phyloP scores from a whole-genome alignment of 75 land plant genomes.

The Sequoiadendron giganteum region DNA sequence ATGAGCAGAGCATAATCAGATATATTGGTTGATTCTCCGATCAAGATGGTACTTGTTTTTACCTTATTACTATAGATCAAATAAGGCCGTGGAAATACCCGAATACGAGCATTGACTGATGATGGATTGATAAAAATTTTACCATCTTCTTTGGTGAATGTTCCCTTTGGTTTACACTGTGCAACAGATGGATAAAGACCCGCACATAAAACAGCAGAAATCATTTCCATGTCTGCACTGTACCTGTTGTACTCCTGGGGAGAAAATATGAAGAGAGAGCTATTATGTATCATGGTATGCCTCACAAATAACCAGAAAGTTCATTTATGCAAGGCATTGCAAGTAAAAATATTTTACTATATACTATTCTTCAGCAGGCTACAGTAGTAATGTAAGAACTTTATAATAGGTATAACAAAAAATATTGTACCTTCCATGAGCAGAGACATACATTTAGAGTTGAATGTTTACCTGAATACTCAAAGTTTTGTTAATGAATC shows the following conservation, averaged over 20 bases:
- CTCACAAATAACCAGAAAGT: neutral
- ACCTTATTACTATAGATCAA: slow-evolving; percentile 95
- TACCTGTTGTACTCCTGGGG: slow-evolving; percentile 79
- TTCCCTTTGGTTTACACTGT: slow-evolving; percentile 86
- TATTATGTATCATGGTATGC: neutral
- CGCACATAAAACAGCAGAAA: slow-evolving; percentile 83
- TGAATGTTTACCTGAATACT: slow-evolving; percentile 43
- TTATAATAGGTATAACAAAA: neutral
- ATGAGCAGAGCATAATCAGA: slow-evolving; percentile 91
- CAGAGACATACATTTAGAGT: neutral
- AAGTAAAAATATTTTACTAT: no score
- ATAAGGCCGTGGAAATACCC: slow-evolving; percentile 75
- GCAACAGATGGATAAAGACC: slow-evolving; percentile 95
- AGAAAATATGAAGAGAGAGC: neutral
- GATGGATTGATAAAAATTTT: slow-evolving; percentile 92
- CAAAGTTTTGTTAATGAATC: slow-evolving; percentile 69
- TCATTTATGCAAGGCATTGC: neutral
- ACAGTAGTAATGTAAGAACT: neutral
- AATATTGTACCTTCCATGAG: neutral
- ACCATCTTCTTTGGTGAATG: slow-evolving; percentile 91
- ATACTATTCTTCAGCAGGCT: neutral
- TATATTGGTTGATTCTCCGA: slow-evolving; percentile 83
- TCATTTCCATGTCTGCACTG: slow-evolving; percentile 86
- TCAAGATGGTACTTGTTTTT: slow-evolving; percentile 67
- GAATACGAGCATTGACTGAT: slow-evolving; percentile 80